A percentile compares a stretch with the other conserved stretches of the same genome.
Evolutionary conservation across 805 yeast species (phyloP).

Genomic region (Hanseniaspora vineae): DNA sequence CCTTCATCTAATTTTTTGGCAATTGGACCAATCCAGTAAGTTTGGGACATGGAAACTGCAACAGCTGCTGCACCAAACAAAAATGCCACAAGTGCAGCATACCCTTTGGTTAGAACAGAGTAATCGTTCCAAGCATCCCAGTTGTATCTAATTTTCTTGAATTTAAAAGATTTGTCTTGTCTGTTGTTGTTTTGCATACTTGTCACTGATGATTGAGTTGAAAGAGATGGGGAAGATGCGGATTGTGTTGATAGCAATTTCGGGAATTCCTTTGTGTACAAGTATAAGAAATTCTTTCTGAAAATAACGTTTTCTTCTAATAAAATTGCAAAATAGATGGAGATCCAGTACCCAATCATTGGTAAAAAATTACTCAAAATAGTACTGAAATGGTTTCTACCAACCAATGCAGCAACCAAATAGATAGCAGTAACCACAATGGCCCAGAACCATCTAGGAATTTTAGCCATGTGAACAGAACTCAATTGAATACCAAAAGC

Average conservation of each 20-base stretch:
- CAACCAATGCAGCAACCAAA: conserved; percentile 61
- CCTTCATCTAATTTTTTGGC: conserved; percentile 59
- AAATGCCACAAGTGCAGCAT: conserved; percentile 58
- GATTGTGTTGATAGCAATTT: no score
- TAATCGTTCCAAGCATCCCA: conserved; percentile 65
- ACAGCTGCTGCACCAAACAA: conserved; percentile 68
- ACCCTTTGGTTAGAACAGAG: conserved; percentile 48
- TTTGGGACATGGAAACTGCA: conserved; percentile 79
- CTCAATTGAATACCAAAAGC: conserved; percentile 67
- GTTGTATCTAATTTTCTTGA: conserved; percentile 39
- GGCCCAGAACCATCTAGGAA: conserved; percentile 74
- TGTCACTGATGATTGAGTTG: background rate
- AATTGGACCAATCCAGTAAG: conserved; percentile 67
- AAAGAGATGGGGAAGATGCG: conserved; percentile 5
- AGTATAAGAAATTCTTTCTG: conserved; percentile 34
- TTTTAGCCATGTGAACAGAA: conserved; percentile 37
- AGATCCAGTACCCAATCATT: conserved; percentile 86
- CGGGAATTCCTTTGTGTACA: conserved; percentile 33
- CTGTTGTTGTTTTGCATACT: background rate
- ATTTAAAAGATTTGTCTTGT: conserved; percentile 2
- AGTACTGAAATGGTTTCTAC: conserved; percentile 56
- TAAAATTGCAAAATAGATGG: conserved; percentile 62
- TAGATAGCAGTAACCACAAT: conserved; percentile 49
- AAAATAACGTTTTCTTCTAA: conserved; percentile 63
- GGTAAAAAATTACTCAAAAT: conserved; percentile 75